A percentile compares a stretch with the other conserved stretches of the same genome.
Conservation (phyloP, 2,329 filamentous ascomycete genomes). For the Amphichorda felina region DNA sequence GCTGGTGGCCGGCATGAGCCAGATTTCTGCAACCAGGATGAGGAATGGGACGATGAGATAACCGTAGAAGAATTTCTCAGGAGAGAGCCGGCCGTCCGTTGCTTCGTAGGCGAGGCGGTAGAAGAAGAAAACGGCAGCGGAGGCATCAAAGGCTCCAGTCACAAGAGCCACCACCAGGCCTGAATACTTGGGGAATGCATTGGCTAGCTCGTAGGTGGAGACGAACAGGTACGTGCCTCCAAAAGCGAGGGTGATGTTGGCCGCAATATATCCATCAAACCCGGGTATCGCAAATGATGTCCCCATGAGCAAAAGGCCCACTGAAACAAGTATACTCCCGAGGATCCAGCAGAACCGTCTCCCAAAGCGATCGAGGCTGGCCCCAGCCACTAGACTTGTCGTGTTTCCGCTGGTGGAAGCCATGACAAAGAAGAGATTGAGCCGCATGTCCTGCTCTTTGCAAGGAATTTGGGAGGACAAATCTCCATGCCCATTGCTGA, state of each 20-base stretch:
- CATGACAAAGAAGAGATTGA: constrained; percentile 85
- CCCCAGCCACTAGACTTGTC: constrained; percentile 69
- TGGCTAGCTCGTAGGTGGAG: constrained; percentile 69
- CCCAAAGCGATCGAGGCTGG: constrained; percentile 70
- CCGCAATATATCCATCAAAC: constrained; percentile 63
- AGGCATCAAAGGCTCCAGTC: constrained; percentile 73
- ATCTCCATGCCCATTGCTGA: too few relatives aligned
- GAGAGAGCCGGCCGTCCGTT: constrained; percentile 25
- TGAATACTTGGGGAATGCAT: constrained; percentile 64
- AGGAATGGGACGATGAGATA: constrained; percentile 22
- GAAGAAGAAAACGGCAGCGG: constrained; percentile 62
- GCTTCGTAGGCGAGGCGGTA: constrained; percentile 60
- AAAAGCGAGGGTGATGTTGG: constrained; percentile 63
- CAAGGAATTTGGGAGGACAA: too few relatives aligned
- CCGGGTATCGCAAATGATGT: constrained; percentile 47
- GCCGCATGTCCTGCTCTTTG: constrained; percentile 36
- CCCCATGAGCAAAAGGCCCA: constrained; percentile 61
- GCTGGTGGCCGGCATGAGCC: constrained; percentile 24
- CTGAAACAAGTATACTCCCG: constrained; percentile 53
- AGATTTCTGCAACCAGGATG: constrained; percentile 22
- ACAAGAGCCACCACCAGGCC: constrained; percentile 66
- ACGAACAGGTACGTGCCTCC: constrained; percentile 75
- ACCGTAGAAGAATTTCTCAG: constrained; percentile 26
- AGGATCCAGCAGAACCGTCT: constrained; percentile 64
- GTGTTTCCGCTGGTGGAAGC: constrained; percentile 82